Base-by-base conservation (phyloP, 441 rosid species). In the Erodium texanum region DNA sequence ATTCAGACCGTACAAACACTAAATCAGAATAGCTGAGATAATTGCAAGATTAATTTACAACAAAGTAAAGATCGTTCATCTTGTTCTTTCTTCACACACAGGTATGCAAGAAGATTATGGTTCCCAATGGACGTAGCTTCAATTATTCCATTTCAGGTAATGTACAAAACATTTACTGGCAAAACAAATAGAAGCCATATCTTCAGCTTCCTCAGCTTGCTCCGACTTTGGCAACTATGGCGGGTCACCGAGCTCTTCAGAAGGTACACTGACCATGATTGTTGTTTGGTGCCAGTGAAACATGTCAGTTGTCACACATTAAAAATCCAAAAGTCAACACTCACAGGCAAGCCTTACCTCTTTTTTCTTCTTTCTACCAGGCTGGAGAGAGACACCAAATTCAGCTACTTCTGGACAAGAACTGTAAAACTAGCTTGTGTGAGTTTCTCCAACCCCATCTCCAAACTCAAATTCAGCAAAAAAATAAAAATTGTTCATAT, bases 181-280 rank as follows among this genome's bases (percentile, higher is more conserved):
- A 65, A 74, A 78, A 6, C 50, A 65, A 72, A 66, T 27, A 24
- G 67, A 0, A 84, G 87, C 10, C 71, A 77, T 36, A 78, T 64
- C 74, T 87, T 90, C 5, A 80, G 86, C 72, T 76, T 84, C 82
- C 90, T 93, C 80, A 87, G 87, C 74, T 71, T 90, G 83, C 93
- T 90, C 71, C 87, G 97, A 38, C 90, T 93, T 3, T 93, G 97
- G 98, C 88, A 97, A 69, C 88, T 90, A 65, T 66, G 96, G 66
- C 93, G 96, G 24, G 89, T 93, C 6, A 62, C 85, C 23, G 84
- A 81, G 45, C 88, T 93, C 78, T 93, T 87, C 73, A 71, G 66
- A 75, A 89, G 98, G 96, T 88, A 72, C 38, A 41, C n/a, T n/a
- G 1, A 27, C 29, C 29, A 27, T 27, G 29, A 27, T 1, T 27